Evolutionary conservation across 768 basidiomycete genomes (phyloP), one percentile per base, ranked within the genome.

Genomic region (Paxillus involutus): DNA sequence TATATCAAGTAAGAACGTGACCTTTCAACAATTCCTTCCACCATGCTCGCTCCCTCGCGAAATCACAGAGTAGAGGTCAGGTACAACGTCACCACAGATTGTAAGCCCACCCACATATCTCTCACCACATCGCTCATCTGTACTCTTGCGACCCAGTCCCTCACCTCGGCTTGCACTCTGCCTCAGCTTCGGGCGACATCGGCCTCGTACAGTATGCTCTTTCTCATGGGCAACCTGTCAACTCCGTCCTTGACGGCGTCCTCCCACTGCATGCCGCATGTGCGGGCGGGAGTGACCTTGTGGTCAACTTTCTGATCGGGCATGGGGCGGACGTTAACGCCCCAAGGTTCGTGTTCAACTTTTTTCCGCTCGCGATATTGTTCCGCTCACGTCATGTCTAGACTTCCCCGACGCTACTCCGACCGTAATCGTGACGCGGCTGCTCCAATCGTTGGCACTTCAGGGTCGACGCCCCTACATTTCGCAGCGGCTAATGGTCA

Each of bases 301-400:
- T 98, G 42, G 94, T 98, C 39, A 82, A 84, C 63, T 79, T 95
- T 59, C 75, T 99, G 44, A 89, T 99, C 64, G 92, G 97, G 57
- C 77, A 85, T 53, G 96, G 97, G 19, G 97, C 97, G n/a, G 97
- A 99, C 67, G 96, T 98, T 30, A 98, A 98, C 72, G 94, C 94
- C 4, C 88, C 93, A 49, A 85, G 95, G 90, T 91, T 49, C 56
- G 81, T 69, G 52, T 17, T 55, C 46, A 30, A 30, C 45, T 6
- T 66, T 14, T 44, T 51, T 56, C 41, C 52, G 44, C 47, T 37
- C 32, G 2, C 46, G 37, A 49, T 17, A 51, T 40, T 51, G 49
- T 35, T 40, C 55, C 59, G 49, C 60, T 56, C 55, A 59, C 55
- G 19, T 50, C 3, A 6, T 51, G 36, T 49, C 29, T 55, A 90